Conservation (phyloP, 2,329 filamentous ascomycete genomes). For the Torrubiellomyces zombiae region DNA sequence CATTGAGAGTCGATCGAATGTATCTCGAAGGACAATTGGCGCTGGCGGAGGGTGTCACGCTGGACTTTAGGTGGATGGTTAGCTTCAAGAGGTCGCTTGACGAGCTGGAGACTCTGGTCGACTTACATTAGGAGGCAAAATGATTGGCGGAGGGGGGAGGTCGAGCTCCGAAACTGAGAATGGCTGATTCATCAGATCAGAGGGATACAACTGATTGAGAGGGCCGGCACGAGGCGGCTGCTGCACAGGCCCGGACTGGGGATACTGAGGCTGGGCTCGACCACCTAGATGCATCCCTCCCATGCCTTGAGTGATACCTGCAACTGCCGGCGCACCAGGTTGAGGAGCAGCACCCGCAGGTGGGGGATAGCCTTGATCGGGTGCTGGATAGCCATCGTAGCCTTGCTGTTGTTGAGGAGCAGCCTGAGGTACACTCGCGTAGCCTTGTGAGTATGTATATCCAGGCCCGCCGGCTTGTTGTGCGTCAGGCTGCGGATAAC, state of each 20-base stretch:
- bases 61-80: slow-evolving; percentile 44
- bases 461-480: slow-evolving; percentile 20
- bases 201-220: slow-evolving; percentile 81
- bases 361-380: slow-evolving; percentile 47
- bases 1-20: slow-evolving; percentile 87
- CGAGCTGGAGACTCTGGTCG: neutral
- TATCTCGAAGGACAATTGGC: slow-evolving; percentile 91
- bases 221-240: slow-evolving; percentile 26
- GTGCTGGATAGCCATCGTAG: slow-evolving; percentile 19
- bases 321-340: slow-evolving; percentile 31
- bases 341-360: slow-evolving; percentile 23
- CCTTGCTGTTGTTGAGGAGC: slow-evolving; percentile 26
- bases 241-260: slow-evolving; percentile 26
- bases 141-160: slow-evolving; percentile 75
- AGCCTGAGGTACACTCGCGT: too few species aligned
- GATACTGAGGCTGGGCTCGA: slow-evolving; percentile 25
- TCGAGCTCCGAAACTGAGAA: slow-evolving; percentile 92
- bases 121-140: slow-evolving; percentile 82
- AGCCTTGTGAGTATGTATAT: slow-evolving; percentile 26
- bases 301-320: slow-evolving; percentile 69
- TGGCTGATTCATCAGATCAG: slow-evolving; percentile 79
- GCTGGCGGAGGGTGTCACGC: slow-evolving; percentile 76
- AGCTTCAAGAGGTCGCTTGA: neutral
- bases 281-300: slow-evolving; percentile 65
- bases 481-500: slow-evolving; percentile 37